Base-by-base conservation (phyloP, 192 early-diverging fungal genomes). In the Coemansia aciculifera region DNA sequence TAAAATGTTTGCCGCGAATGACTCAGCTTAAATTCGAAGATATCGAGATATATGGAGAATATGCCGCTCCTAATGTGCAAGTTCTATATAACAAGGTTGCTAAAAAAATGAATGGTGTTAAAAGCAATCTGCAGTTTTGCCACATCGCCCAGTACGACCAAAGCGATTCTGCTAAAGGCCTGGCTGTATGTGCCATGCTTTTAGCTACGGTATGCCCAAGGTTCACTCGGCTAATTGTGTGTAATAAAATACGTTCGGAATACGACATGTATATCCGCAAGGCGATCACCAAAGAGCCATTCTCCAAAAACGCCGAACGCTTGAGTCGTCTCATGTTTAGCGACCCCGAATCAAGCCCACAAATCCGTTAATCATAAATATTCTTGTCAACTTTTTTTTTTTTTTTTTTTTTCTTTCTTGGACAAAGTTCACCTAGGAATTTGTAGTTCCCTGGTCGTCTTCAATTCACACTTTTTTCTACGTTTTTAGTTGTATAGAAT, bases 401-500 rank as follows among this genome's bases (percentile, higher is more conserved):
- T 36, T 39, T 36, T 65, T 38, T 51, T 43, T 70, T 61, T 64
- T 60, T 19, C 51, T 59, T 31, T 3, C 12, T 38, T 44, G n/a
- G 51, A 39, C 10, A 61, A 57, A 10, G 17, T 32, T 27, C 48
- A 12, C 12, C 24, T 32, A 27, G 42, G 56, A 19, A 19, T 8
- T 60, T 24, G n/a, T 31, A 11, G 34, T 37, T 10, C 19, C 9
- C 8, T 39, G 11, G 5, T 60, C 38, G 31, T 59, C 17, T 59
- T 59, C 12, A 36, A 24, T 61, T 10, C 32, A 29, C 5, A 4
- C 15, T 38, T 62, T 7, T 29, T 51, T 69, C 8, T 36, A 12
- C 46, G n/a, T 24, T 48, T 59, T 27, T 66, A 60, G 31, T 19
- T 21, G 15, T 31, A 34, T 46, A 43, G 23, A 21, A 0, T 42